These are phyloP conservation scores for Porcisia deanei DNA, from an alignment of 208 protist genomes.

Conservation along the genomic window DNA sequence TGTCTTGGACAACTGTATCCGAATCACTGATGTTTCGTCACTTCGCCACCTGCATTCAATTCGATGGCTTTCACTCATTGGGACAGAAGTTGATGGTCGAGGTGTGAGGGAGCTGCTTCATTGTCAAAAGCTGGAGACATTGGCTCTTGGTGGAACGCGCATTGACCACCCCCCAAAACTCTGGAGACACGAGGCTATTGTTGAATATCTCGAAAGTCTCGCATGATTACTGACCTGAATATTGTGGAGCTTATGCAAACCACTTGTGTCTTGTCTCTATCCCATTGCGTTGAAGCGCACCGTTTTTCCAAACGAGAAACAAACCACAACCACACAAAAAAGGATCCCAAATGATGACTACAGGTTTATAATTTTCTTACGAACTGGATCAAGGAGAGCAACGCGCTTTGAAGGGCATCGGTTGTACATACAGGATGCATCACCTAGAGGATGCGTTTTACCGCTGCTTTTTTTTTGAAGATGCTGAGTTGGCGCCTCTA, in stretches of 20 bases:
- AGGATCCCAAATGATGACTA: too few species aligned
- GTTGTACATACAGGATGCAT: too few species aligned
- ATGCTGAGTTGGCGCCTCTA: neutral
- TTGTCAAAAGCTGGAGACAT: constrained; percentile 40
- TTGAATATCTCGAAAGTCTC: constrained; percentile 37
- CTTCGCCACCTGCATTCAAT: constrained; percentile 31
- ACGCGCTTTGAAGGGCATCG: neutral
- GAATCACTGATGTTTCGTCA: constrained; percentile 42
- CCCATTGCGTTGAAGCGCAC: neutral
- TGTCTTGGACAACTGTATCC: constrained; percentile 46
- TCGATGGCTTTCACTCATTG: constrained; percentile 41
- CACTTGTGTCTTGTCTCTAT: constrained; percentile 7
- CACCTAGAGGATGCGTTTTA: neutral
- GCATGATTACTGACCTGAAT: constrained; percentile 3
- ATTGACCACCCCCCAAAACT: constrained; percentile 38
- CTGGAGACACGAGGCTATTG: constrained; percentile 40
- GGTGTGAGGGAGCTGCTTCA: constrained; percentile 45
- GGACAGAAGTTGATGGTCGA: constrained; percentile 35
- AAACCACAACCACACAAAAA: too few species aligned
- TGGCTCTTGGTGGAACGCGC: constrained; percentile 41
- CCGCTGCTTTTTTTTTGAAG: neutral
- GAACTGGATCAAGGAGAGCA: too few species aligned
- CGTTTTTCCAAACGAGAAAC: too few species aligned
- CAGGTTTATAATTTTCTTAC: neutral
- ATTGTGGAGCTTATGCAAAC: constrained; percentile 9